Evolutionary conservation across 805 yeast species (phyloP).

Genomic region (Barnettozyma siamensis): DNA sequence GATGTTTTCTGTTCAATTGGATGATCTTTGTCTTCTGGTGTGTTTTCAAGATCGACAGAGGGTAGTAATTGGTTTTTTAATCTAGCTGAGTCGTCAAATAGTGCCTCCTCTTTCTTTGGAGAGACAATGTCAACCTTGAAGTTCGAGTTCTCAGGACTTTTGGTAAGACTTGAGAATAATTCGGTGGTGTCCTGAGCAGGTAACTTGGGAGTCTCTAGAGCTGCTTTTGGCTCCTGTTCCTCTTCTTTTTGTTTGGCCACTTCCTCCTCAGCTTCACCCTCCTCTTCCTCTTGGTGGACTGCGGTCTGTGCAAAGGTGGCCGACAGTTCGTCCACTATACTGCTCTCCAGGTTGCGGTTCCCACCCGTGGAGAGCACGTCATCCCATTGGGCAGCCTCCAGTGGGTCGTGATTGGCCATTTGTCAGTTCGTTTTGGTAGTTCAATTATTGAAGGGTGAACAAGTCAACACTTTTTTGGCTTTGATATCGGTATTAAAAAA

Average conservation of each 20-base stretch:
- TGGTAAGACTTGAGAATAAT: conserved; percentile 40
- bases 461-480: not conserved
- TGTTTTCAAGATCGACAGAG: conserved; percentile 9
- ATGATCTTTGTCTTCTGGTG: conserved; percentile 13
- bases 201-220: not conserved
- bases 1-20: not conserved
- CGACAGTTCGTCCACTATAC: conserved; percentile 17
- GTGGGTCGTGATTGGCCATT: conserved; percentile 31
- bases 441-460: conserved; percentile 1
- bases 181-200: conserved; percentile 14
- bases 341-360: not conserved
- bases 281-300: conserved; percentile 6
- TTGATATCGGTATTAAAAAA: no score
- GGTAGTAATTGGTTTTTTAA: conserved; percentile 4
- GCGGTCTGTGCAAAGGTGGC: conserved; percentile 12
- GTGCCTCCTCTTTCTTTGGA: conserved; percentile 28
- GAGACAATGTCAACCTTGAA: conserved; percentile 15
- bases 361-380: conserved; percentile 41
- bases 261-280: not conserved
- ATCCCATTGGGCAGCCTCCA: conserved; percentile 57
- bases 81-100: conserved; percentile 27
- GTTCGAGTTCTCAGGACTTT: conserved; percentile 26
- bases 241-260: not conserved
- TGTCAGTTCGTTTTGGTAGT: not conserved
- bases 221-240: not conserved